Conservation (phyloP, 2,329 filamentous ascomycete genomes). For the Arthrocladium fulminans region DNA sequence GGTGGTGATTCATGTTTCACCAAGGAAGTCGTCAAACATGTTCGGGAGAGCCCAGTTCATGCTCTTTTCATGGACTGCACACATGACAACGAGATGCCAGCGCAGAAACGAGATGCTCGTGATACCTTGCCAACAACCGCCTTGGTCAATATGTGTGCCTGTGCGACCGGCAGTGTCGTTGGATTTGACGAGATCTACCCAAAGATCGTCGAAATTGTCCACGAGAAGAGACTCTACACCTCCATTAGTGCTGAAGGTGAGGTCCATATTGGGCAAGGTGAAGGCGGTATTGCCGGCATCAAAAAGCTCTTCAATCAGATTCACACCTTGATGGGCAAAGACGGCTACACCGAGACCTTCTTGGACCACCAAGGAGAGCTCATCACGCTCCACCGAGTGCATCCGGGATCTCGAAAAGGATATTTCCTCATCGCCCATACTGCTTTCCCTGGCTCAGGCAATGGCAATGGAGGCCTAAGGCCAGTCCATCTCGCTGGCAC, state of each 20-base stretch:
- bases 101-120: slow-evolving; percentile 86
- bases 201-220: slow-evolving; percentile 81
- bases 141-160: slow-evolving; percentile 90
- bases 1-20: slow-evolving; percentile 20
- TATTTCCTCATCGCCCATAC: slow-evolving; percentile 96
- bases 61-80: slow-evolving; percentile 99
- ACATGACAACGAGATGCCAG: slow-evolving; percentile 93
- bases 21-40: slow-evolving; percentile 62
- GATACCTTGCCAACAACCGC: slow-evolving; percentile 93
- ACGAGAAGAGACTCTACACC: slow-evolving; percentile 75
- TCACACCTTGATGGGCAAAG: slow-evolving; percentile 89
- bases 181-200: slow-evolving; percentile 97
- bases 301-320: slow-evolving; percentile 93
- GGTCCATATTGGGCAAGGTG: slow-evolving; percentile 59
- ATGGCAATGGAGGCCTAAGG: slow-evolving; percentile 69
- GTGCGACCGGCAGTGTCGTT: slow-evolving; percentile 91
- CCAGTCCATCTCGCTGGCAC: slow-evolving; percentile 76
- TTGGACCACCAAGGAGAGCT: slow-evolving; percentile 96
- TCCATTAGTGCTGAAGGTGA: slow-evolving; percentile 60
- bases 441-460: slow-evolving; percentile 83
- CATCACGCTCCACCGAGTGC: slow-evolving; percentile 89
- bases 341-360: slow-evolving; percentile 89
- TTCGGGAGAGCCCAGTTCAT: slow-evolving; percentile 81
- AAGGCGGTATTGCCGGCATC: slow-evolving; percentile 77
- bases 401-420: slow-evolving; percentile 83